Evolutionary conservation across 139 green algal genomes (phyloP).

Genomic region (Tetradesmus obliquus): DNA sequence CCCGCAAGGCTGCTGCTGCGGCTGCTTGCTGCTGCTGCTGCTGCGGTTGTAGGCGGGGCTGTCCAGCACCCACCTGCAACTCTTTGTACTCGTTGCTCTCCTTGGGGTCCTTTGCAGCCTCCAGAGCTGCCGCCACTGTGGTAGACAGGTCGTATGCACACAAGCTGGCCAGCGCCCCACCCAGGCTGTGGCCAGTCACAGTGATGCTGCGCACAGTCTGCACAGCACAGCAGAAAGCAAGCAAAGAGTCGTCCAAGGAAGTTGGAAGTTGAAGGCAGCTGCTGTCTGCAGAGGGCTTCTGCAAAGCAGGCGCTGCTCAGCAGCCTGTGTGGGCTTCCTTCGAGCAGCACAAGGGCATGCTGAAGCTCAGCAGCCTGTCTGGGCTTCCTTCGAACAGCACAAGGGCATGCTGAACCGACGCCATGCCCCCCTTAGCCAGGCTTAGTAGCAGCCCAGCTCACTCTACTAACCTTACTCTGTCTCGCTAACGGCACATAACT

Average conservation of each 20-base stretch:
- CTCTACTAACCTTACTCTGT: too few relatives aligned
- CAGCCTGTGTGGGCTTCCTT: not conserved
- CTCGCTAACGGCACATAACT: not conserved
- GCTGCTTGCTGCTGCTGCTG: not conserved
- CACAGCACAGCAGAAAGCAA: not conserved
- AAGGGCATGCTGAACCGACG: not conserved
- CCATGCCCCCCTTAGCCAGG: too few relatives aligned
- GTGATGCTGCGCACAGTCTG: not conserved
- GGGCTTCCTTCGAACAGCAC: not conserved
- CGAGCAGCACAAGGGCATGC: not conserved
- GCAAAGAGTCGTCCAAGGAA: not conserved
- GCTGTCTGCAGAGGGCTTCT: too few relatives aligned
- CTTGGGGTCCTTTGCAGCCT: not conserved
- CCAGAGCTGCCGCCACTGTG: not conserved
- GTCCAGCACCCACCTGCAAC: not conserved
- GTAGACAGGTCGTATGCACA: constrained; percentile 14
- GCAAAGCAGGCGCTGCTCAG: not conserved
- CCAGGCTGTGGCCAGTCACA: constrained; percentile 16
- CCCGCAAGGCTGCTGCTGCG: too few relatives aligned
- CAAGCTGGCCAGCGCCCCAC: not conserved
- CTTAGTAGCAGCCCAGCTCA: too few relatives aligned
- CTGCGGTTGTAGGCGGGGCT: not conserved
- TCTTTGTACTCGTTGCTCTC: not conserved
- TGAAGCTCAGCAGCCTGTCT: not conserved
- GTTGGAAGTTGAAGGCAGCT: too few relatives aligned